Evolutionary conservation across 257 asterid genomes (phyloP).

Genomic region (Oldenlandia corymbosa): DNA sequence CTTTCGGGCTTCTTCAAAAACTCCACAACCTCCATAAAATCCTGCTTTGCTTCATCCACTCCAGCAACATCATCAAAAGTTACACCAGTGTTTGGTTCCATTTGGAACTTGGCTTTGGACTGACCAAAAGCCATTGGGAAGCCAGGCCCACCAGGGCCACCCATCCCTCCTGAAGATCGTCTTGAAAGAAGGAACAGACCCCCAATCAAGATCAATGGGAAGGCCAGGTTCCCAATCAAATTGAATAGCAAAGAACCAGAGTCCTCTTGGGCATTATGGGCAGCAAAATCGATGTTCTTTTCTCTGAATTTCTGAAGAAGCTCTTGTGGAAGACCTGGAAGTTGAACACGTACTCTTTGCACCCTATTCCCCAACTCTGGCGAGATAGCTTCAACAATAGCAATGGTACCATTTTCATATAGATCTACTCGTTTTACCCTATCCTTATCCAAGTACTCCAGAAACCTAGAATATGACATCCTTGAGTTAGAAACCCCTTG

Average conservation of each 20-base stretch:
- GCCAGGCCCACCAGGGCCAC: constrained; percentile 99
- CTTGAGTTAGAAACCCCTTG: constrained; percentile 87
- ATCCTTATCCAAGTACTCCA: constrained; percentile 93
- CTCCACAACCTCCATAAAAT: constrained; percentile 97
- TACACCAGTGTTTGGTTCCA: constrained; percentile 98
- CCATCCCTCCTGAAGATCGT: constrained; percentile 93
- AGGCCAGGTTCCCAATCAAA: constrained; percentile 82
- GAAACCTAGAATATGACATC: constrained; percentile 93
- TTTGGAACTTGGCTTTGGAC: constrained; percentile 94
- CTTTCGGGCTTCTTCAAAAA: constrained; percentile 96
- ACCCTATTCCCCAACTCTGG: constrained; percentile 86
- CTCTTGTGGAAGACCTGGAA: constrained; percentile 97
- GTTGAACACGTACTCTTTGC: constrained; percentile 91
- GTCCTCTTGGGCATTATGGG: constrained; percentile 92
- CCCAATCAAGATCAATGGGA: constrained; percentile 83
- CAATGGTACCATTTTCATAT: constrained; percentile 88
- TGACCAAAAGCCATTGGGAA: constrained; percentile 75
- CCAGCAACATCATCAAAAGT: constrained; percentile 98
- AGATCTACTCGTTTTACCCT: constrained; percentile 80
- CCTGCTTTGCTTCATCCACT: constrained; percentile 98
- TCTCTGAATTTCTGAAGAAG: constrained; percentile 92
- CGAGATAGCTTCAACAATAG: constrained; percentile 87
- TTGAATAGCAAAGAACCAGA: constrained; percentile 77
- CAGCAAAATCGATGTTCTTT: constrained; percentile 91
- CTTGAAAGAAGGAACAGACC: constrained; percentile 95